Base-by-base conservation (phyloP, 352 stramenopile genomes). In the Phytophthora podocarpi region DNA sequence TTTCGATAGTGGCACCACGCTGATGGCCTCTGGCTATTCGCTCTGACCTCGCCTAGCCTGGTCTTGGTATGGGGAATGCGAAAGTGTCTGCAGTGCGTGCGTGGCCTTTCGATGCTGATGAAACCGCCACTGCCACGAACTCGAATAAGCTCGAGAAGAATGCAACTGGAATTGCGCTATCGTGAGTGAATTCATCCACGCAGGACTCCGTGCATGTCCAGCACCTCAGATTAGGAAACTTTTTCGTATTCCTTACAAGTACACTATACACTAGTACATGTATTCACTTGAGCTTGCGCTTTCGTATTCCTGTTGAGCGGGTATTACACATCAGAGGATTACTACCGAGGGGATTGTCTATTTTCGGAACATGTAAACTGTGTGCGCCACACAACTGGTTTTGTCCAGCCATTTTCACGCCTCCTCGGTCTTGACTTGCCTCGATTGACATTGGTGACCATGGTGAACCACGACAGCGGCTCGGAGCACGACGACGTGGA, bases 401-500 rank as follows among this genome's bases (percentile, higher is more conserved):
- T 49, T 55, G 28, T 26, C 64, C 64, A 73, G 46, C 59, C 64
- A 69, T 70, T 73, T 31, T 7, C 3, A 23, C n/a, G n/a, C n/a
- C 39, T 37, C 43, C 34, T 48, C 16, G 20, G 28, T 27, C 9
- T 53, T 43, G 30, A 41, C 20, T n/a, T n/a, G n/a, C n/a, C n/a
- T n/a, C n/a, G n/a, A 16, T 37, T 57, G 48, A 53, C 5, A n/a
- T n/a, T 28, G 12, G 20, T 41, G 5, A 43, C 23, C 35, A 69
- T 69, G 59, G 42, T 67, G 26, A 64, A 83, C 59, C 59, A 64
- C 45, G 67, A 74, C 50, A 76, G 67, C 61, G 76, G 82, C 60
- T 87, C 80, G 59, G 83, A 91, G 67, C 36, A 60, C 3, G 82
- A 91, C 56, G 73, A 84, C 52, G 70, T 87, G 26, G 78, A 90